A percentile compares a stretch with the other conserved stretches of the same genome.
Conservation (phyloP, 1,284 basidiomycete genomes). For the Ceratobasidium sp. region DNA sequence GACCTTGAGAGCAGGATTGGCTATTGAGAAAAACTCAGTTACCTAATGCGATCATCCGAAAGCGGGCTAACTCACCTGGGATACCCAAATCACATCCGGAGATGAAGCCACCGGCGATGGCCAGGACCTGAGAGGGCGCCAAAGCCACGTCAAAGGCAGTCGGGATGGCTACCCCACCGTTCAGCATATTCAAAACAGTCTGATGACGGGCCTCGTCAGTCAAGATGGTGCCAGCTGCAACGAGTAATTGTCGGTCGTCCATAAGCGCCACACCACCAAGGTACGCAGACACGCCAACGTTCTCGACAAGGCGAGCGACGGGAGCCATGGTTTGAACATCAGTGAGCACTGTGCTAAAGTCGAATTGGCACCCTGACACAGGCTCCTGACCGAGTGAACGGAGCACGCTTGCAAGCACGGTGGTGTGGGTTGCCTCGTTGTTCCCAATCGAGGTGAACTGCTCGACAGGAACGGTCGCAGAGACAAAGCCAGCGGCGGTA, state of each 20-base stretch:
- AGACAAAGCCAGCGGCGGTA: constrained; percentile 68
- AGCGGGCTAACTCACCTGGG: constrained; percentile 52
- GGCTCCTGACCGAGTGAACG: constrained; percentile 61
- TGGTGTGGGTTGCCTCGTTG: constrained; percentile 69
- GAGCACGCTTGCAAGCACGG: constrained; percentile 57
- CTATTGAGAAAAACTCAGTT: constrained; percentile 47
- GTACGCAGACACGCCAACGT: constrained; percentile 74
- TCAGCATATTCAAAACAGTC: constrained; percentile 73
- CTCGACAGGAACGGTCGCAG: constrained; percentile 63
- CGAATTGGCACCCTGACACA: constrained; percentile 68
- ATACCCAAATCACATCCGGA: constrained; percentile 72
- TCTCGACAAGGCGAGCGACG: constrained; percentile 79
- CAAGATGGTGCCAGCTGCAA: constrained; percentile 76
- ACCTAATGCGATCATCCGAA: constrained; percentile 17
- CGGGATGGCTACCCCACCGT: constrained; percentile 65
- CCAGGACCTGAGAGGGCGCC: constrained; percentile 71
- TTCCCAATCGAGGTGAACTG: constrained; percentile 64
- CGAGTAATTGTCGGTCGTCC: constrained; percentile 66
- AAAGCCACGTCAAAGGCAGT: constrained; percentile 75
- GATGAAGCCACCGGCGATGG: constrained; percentile 75
- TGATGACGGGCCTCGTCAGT: constrained; percentile 85
- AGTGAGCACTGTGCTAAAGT: constrained; percentile 68
- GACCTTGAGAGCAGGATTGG: constrained; percentile 65
- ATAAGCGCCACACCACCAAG: constrained; percentile 75
- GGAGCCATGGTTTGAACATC: constrained; percentile 75